phyloP scores from a whole-genome alignment of 805 yeast species.

The Cyberlindnera saturnus region DNA sequence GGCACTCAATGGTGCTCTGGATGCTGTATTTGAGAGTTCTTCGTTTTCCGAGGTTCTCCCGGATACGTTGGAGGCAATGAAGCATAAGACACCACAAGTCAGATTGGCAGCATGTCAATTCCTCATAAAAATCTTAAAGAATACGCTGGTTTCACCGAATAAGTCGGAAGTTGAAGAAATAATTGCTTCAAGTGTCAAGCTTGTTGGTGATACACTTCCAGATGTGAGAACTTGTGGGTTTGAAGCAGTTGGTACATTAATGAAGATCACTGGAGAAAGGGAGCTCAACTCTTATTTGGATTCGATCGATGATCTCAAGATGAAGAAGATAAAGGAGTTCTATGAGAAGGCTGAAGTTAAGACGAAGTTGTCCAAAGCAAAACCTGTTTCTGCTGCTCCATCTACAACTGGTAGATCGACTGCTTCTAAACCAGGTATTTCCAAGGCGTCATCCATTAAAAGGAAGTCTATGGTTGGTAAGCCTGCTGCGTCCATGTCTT shows the following conservation, averaged over 20 bases:
- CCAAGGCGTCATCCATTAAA: constrained; percentile 3
- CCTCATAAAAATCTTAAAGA: constrained; percentile 55
- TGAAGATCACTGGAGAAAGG: constrained; percentile 77
- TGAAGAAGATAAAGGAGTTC: constrained; percentile 58
- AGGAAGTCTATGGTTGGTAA: constrained; percentile 11
- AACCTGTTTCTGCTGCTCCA: constrained; percentile 18
- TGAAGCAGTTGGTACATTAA: constrained; percentile 70
- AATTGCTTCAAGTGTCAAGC: constrained; percentile 48
- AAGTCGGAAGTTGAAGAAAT: constrained; percentile 50
- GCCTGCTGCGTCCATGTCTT: constrained; percentile 5
- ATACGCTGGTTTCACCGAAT: constrained; percentile 43
- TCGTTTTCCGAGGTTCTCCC: constrained; percentile 53
- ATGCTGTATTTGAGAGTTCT: constrained; percentile 50
- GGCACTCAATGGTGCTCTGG: constrained; percentile 61
- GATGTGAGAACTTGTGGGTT: constrained; percentile 76
- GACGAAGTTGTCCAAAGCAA: constrained; percentile 28
- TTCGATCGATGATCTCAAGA: constrained; percentile 71
- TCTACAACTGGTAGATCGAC: constrained; percentile 8
- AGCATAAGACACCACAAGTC: constrained; percentile 79
- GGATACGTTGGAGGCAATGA: constrained; percentile 51
- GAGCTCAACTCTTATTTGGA: constrained; percentile 55
- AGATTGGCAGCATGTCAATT: constrained; percentile 64
- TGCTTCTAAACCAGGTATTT: constrained; percentile 4
- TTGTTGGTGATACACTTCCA: constrained; percentile 79
- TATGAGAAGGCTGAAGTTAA: constrained; percentile 51